Evolutionary conservation across 2,329 filamentous ascomycete species (phyloP).

Genomic region (Talaromyces sp.): DNA sequence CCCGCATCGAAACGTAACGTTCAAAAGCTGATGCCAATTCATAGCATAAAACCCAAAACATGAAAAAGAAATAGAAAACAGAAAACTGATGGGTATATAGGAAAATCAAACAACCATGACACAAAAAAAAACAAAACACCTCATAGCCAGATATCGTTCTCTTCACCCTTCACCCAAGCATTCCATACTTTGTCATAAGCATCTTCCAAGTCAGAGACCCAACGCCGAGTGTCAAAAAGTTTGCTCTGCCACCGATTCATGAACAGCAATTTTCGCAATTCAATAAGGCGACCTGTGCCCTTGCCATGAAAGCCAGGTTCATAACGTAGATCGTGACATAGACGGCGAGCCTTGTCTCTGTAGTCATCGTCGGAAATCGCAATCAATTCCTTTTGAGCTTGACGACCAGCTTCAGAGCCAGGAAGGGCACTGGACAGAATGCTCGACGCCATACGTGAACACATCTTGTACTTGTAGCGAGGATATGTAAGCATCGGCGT

Average conservation of each 20-base stretch:
- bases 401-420: constrained; percentile 58
- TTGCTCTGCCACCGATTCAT: constrained; percentile 77
- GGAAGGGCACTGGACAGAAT: constrained; percentile 88
- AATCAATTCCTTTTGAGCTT: constrained; percentile 69
- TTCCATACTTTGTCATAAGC: constrained; percentile 87
- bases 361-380: constrained; percentile 75
- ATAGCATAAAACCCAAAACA: not conserved
- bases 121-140: not conserved
- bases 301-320: constrained; percentile 16
- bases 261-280: constrained; percentile 77
- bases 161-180: constrained; percentile 76
- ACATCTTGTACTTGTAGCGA: constrained; percentile 97
- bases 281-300: constrained; percentile 61
- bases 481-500: constrained; percentile 87
- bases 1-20: not conserved
- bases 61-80: constrained; percentile 1
- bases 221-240: constrained; percentile 84
- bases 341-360: constrained; percentile 65
- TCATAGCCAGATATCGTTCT: constrained; percentile 85
- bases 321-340: constrained; percentile 63
- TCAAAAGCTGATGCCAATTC: not conserved
- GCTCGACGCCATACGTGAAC: constrained; percentile 92
- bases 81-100: constrained; percentile 12
- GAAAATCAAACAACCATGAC: not conserved
- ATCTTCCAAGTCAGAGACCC: constrained; percentile 82